Evolutionary conservation across 1,139 yeast species (phyloP), one percentile per base, ranked within the genome.

Genomic region (Protomyces pachydermus): DNA sequence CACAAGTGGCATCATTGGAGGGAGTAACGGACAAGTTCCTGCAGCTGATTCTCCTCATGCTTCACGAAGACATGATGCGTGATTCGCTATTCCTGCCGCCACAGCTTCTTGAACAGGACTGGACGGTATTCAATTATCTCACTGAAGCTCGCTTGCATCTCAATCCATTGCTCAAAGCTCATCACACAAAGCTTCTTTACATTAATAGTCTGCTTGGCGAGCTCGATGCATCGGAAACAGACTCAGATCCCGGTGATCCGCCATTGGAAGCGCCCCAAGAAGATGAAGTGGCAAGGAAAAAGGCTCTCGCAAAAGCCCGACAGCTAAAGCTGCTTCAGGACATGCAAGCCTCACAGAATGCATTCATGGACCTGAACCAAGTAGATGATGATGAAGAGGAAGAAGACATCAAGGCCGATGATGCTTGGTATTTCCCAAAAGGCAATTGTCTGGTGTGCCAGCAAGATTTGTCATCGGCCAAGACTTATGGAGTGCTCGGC

Each of bases 371-470:
- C 69, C 74, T 74, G 56, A 72, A 76, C 66, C 70, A 71, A 23
- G 12, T 50, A 34, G 53, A 23, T 63, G 66, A 69, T 1, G 75
- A 77, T 56, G 77, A 76, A 1, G 75, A 74, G 54, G 77, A 74
- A 12, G 68, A 69, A 28, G 69, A 73, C 34, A 51, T 25, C 28
- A 34, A 34, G 14, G 60, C 38, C 2, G 68, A 56, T 4, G 65
- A 53, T 2, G 65, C 45, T 1, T 88, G 95, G 95, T 77, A 77
- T 48, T 90, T 83, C 70, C 96, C 96, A 0, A 87, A 85, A 51
- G 86, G 86, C 48, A 87, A 85, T 67, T 93, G 98, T 73, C 86
- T 91, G 50, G 79, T 93, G 37, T 93, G 98, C 73, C 95, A 91
- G 70, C 90, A 89, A 83, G 86, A 91, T 9, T 20, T 52, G 12